Percentiles rank a stretch among this genome's conserved stretches.
Conservation (phyloP, 306 rosid species). For the Prinsepia uniflora region DNA sequence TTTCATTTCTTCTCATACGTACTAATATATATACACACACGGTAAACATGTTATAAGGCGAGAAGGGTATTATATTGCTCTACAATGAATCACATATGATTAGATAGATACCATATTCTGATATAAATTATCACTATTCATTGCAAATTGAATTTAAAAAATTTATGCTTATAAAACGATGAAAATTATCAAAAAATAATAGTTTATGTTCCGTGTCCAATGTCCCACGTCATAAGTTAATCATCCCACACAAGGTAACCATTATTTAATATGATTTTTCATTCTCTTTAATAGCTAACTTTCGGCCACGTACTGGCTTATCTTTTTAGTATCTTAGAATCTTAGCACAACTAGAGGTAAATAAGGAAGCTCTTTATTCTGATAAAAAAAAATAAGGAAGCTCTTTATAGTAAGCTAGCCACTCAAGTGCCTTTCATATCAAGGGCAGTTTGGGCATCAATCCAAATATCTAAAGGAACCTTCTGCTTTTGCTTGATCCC, state of each 20-base stretch:
- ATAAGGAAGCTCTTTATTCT: slow-evolving; percentile 4
- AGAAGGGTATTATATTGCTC: no score
- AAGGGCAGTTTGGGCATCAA: slow-evolving; percentile 32
- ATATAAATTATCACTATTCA: no score
- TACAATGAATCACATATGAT: no score
- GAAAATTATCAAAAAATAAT: no score
- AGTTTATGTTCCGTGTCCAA: no score
- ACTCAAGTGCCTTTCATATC: slow-evolving; percentile 41
- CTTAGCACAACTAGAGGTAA: slow-evolving; percentile 30
- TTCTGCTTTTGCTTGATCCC: slow-evolving; percentile 23
- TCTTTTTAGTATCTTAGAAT: slow-evolving; percentile 42
- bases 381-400: slow-evolving; percentile 9
- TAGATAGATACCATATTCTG: no score
- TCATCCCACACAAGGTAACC: neutral
- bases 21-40: no score
- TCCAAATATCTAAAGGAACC: slow-evolving; percentile 36
- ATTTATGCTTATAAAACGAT: no score
- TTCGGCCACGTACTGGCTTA: slow-evolving; percentile 44
- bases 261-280: neutral
- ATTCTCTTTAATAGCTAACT: slow-evolving; percentile 28
- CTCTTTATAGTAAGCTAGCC: slow-evolving; percentile 12
- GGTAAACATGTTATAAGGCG: no score
- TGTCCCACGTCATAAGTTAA: no score
- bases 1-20: no score
- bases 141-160: no score